Evolutionary conservation across 805 yeast genomes (phyloP), one percentile per base, ranked within the genome.

Genomic region (Candida ulmi): DNA sequence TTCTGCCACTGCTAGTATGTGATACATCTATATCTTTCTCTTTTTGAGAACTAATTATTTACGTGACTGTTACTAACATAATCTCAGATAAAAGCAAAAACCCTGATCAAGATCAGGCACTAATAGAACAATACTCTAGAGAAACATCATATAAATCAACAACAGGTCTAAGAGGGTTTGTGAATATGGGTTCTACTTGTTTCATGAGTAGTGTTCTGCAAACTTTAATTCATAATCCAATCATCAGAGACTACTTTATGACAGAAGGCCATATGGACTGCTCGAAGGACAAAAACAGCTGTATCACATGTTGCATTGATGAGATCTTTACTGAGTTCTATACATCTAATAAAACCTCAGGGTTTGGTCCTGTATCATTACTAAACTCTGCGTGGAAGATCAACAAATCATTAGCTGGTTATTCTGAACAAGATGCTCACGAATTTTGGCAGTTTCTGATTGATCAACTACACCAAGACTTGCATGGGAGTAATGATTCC

Each of bases 371-470:
- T 46, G 80, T 93, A 2, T 76, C 83, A 37, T 62, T 93, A 35
- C 68, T 93, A 36, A 72, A 77, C n/a, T 86, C 96, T 11, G 82
- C 96, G 1, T 88, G 96, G 91, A 81, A 80, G 52, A 80, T 82
- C 35, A 85, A 87, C 50, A 76, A 84, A 48, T 75, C 88, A 26
- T 72, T 93, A 42, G 95, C 97, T 0, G 99, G 99, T 2, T 90
- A 90, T 50, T 83, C 93, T 27, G 97, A 93, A 61, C 99, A 93
- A 62, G 99, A 93, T 59, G 98, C 99, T 0, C 99, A 93, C 62
- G 99, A 93, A 61, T 93, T 91, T 61, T 83, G 95, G 83, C 97
- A 93, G 57, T 90, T 91, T 57, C 55, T 91, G 23, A 69, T 91
- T 29, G 85, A 91, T 60, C 95, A 88, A 61, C 62, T 93, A 41